Base-by-base conservation (phyloP, 768 basidiomycete species). In the Rhodosporidiobolus odoratus region DNA sequence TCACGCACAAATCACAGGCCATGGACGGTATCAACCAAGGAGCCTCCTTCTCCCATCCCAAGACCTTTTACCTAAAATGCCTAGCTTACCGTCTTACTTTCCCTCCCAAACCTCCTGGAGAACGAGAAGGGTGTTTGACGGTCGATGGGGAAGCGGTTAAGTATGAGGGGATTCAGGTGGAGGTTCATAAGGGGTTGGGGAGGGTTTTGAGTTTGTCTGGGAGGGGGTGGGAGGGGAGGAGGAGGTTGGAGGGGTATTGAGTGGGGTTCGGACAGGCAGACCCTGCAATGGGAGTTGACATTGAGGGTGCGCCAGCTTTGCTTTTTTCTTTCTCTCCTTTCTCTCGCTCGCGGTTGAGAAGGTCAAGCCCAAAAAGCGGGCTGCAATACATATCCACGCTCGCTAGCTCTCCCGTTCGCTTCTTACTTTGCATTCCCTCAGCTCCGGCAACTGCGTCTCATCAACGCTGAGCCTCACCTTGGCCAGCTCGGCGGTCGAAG, bases 61-160 rank as follows among this genome's bases (percentile, higher is more conserved):
- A 56, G 21, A 21, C 41, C 25, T 56, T 59, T 27, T 75, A 61
- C 58, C 57, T 56, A 61, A 69, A 76, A 50, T 60, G 45, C 25
- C 40, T n/a, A 13, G 45, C 71, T n/a, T 77, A 43, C 72, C 64
- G 68, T 50, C 65, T 78, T 52, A 32, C 54, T 25, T 71, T 71
- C 65, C 65, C 57, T 9, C 13, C 41, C 3, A 75, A 38, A 7
- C 61, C 75, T 30, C 56, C 52, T 90, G 78, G 90, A 91, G n/a
- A 78, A 89, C 86, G 5, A 80, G 85, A 63, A 87, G 89, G 8
- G 90, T 90, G 81, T 74, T 76, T 92, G 25, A 82, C 88, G 21
- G 82, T 94, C 25, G 92, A 94, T 74, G 92, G 92, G 13, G 92
- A 94, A 80, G 75, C 80, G 8, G 88, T 85, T 75, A 88, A 88